Evolutionary conservation across 331 rosid species (phyloP), one percentile per base, ranked within the genome.

Genomic region (Quercus lobata): DNA sequence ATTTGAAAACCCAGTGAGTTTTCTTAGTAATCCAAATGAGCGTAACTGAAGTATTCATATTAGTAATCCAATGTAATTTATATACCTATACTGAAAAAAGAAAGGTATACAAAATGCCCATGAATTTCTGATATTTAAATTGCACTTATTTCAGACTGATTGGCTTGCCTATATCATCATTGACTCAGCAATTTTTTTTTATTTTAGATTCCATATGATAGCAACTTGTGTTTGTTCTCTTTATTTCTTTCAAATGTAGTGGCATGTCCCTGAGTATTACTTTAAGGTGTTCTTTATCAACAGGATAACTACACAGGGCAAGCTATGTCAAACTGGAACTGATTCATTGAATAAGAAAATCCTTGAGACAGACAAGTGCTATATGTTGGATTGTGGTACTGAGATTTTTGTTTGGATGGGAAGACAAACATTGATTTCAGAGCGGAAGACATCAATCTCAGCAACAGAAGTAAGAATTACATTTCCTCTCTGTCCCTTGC

Each of bases 341-440:
- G 73, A 79, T 80, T 21, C 83, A 16, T 79, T 91, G 54, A 84
- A 74, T 76, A 92, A 84, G 83, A 91, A 87, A 75, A 85, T 92
- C 91, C 93, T 95, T 19, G 96, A 91, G 92, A 77, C 92, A 17
- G 90, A 92, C 84, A 95, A 91, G 84, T 95, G 97, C 83, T 92
- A 90, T 84, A 90, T 95, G 97, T 80, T 95, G 87, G 98, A 95
- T 86, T 90, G 94, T 61, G 88, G 88, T 85, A 74, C 77, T 54
- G 97, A 95, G 80, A 88, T 91, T 63, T 95, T 87, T 83, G 90
- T 95, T 73, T 95, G 98, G 98, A 89, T 92, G 92, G 97, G 98
- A 84, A 92, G 86, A 78, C 97, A 89, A 49, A 90, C 97, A 75
- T 82, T 76, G 18, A 78, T 95, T 81, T 84, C 97, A 1, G 98